Evolutionary conservation across 345 rosid species (phyloP).

Genomic region (Moringa oleifera): DNA sequence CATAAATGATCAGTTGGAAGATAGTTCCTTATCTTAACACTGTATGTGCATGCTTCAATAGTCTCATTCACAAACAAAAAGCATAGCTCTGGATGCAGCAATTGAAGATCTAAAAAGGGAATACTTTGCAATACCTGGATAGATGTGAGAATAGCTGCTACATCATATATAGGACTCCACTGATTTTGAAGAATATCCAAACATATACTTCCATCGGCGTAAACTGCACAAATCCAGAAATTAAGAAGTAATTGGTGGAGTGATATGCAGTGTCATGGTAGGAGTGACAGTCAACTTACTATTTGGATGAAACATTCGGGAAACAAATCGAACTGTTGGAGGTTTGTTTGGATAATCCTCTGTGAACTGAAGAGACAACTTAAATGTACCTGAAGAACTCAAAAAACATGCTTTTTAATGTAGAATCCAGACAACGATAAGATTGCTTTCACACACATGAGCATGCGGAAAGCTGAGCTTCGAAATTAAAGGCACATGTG

Average conservation of each 20-base stretch:
- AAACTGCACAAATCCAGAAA: constrained; percentile 33
- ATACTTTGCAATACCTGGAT: constrained; percentile 43
- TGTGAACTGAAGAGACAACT: constrained; percentile 57
- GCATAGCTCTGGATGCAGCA: not conserved
- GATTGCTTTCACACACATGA: not conserved
- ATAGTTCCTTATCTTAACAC: not conserved
- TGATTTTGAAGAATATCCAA: constrained; percentile 73
- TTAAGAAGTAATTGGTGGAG: not conserved
- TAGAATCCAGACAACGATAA: too few species aligned
- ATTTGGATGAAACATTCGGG: constrained; percentile 76
- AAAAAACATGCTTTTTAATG: not conserved
- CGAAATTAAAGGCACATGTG: too few species aligned
- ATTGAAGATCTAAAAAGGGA: not conserved
- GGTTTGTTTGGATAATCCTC: constrained; percentile 82
- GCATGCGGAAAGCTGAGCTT: too few species aligned
- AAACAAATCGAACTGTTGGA: constrained; percentile 64
- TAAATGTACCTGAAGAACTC: constrained; percentile 56
- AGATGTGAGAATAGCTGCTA: constrained; percentile 68
- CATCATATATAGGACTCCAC: constrained; percentile 82
- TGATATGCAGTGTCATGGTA: not conserved
- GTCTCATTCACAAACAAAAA: not conserved
- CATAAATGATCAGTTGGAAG: not conserved
- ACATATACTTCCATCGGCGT: constrained; percentile 81
- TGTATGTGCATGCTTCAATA: too few species aligned
- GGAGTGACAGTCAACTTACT: constrained; percentile 36